Percentiles rank a stretch among this genome's conserved stretches.
Evolutionary conservation across 106 monocot genomes (phyloP).

Genomic region (Platanthera zijinensis): DNA sequence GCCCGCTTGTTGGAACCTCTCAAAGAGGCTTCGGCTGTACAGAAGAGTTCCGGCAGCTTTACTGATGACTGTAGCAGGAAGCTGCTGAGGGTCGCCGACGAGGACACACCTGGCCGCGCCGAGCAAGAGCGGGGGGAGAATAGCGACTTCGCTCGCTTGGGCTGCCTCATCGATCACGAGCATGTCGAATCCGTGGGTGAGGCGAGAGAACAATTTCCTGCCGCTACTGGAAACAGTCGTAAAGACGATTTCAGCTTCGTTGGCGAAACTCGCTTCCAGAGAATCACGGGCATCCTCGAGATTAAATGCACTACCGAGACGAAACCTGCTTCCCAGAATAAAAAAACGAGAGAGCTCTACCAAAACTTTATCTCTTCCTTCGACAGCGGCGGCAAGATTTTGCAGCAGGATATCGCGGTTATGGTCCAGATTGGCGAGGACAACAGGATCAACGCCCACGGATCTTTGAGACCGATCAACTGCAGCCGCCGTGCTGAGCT

Average conservation of each 20-base stretch:
- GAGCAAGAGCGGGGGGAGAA: conserved; percentile 86
- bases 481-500: conserved; percentile 63
- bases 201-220: conserved; percentile 81
- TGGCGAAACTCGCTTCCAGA: conserved; percentile 98
- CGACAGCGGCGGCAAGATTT: conserved; percentile 76
- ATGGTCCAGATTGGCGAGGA: conserved; percentile 68
- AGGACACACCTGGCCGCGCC: conserved; percentile 94
- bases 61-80: conserved; percentile 97
- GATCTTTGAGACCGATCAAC: conserved; percentile 82
- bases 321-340: conserved; percentile 75
- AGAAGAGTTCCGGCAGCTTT: conserved; percentile 95
- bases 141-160: conserved; percentile 93
- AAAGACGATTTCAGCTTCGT: conserved; percentile 98
- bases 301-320: conserved; percentile 67
- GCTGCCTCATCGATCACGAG: conserved; percentile 99
- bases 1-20: conserved; percentile 93
- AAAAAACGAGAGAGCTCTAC: conserved; percentile 91
- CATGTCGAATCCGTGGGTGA: conserved; percentile 98
- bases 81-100: conserved; percentile 97
- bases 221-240: conserved; percentile 97
- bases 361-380: conserved; percentile 84
- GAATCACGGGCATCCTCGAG: conserved; percentile 79
- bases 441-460: conserved; percentile 93
- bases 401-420: conserved; percentile 71
- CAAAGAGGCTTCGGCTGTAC: conserved; percentile 93